phyloP scores from a whole-genome alignment of 495 filamentous ascomycete species.

The Penicillium longicatenatum region DNA sequence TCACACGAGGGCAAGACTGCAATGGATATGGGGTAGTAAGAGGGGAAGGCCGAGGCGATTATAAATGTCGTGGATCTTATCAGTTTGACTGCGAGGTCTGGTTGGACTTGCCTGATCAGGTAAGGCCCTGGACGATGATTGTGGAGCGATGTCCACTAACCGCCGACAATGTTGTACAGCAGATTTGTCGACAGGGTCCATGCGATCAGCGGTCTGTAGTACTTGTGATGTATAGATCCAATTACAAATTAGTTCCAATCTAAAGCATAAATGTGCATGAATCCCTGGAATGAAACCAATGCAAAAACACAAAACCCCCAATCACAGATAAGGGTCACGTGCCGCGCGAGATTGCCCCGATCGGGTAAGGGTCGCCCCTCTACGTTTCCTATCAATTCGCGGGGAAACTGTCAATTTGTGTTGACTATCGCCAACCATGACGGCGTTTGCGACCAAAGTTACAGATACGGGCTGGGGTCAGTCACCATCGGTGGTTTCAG shows the following conservation, averaged over 20 bases:
- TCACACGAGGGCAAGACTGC: background rate
- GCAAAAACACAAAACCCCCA: background rate
- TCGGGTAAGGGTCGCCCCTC: conserved; percentile 17
- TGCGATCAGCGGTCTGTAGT: background rate
- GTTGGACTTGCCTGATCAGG: conserved; percentile 28
- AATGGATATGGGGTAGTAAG: background rate
- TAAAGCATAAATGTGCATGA: background rate
- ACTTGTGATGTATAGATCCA: no score
- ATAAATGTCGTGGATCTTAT: conserved; percentile 25
- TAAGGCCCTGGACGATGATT: conserved; percentile 4
- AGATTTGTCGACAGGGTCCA: background rate
- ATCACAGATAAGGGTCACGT: conserved; percentile 21
- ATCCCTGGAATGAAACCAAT: background rate
- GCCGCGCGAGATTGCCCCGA: conserved; percentile 20
- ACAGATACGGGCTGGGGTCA: conserved; percentile 15
- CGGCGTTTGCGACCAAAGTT: conserved; percentile 7
- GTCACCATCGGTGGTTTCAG: conserved; percentile 11
- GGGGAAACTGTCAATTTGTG: conserved; percentile 15
- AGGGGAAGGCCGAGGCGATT: conserved; percentile 7
- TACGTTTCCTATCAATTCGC: conserved; percentile 25
- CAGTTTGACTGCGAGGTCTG: conserved; percentile 11
- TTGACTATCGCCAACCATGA: conserved; percentile 20
- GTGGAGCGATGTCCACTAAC: conserved; percentile 1
- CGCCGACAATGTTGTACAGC: background rate
- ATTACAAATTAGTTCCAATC: background rate